These are phyloP conservation scores for Fragaria nilgerrensis DNA, from an alignment of 306 rosid genomes.

Conservation along the genomic window DNA sequence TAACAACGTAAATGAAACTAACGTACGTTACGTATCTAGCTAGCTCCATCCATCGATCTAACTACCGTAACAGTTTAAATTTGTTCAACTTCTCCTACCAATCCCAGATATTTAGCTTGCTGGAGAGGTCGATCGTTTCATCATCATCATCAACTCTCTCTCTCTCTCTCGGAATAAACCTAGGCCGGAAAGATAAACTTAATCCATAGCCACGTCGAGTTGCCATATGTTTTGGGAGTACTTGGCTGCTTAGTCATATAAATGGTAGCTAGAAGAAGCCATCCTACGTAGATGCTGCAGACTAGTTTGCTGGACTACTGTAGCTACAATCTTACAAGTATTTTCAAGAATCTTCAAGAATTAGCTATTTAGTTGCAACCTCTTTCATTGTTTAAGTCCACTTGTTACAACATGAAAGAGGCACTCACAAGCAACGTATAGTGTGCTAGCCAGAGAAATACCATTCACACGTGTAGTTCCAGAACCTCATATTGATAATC, in stretches of 20 bases:
- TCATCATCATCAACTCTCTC: background rate
- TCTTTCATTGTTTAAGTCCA: background rate
- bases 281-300: background rate
- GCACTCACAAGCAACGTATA: background rate
- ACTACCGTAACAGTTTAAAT: background rate
- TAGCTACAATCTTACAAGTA: background rate
- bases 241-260: background rate
- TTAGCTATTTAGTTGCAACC: conserved; percentile 2
- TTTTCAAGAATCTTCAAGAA: too few relatives aligned
- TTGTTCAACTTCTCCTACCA: conserved; percentile 3
- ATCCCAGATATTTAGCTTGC: background rate
- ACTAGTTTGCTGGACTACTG: background rate
- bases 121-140: background rate
- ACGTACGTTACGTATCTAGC: background rate
- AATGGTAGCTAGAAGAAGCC: background rate
- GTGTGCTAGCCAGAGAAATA: background rate
- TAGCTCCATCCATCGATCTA: background rate
- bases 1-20: background rate
- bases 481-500: background rate
- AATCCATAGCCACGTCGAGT: background rate
- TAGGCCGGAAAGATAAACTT: background rate
- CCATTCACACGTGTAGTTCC: background rate
- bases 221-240: background rate
- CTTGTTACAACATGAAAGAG: background rate
- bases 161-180: background rate